phyloP scores from a whole-genome alignment of 805 yeast genomes.

The Metschnikowia similis region DNA sequence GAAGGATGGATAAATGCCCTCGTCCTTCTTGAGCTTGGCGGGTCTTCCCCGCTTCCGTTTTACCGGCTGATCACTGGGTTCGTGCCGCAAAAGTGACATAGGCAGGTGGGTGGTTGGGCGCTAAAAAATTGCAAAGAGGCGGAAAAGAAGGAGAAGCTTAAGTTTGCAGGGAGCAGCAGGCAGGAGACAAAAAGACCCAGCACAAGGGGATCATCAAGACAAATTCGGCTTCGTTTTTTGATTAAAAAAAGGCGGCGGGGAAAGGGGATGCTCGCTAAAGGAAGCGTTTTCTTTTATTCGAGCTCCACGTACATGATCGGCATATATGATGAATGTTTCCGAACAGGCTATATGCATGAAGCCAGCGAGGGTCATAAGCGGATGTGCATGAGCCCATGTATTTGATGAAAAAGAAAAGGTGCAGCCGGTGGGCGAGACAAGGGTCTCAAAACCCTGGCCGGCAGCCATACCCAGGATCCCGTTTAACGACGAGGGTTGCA shows the following conservation, averaged over 20 bases:
- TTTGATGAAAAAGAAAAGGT: not conserved
- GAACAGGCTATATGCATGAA: not conserved
- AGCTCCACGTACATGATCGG: not conserved
- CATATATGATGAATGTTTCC: conserved; percentile 1
- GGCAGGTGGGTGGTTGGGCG: not conserved
- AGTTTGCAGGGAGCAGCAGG: not conserved
- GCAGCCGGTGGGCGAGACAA: not conserved
- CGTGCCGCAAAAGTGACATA: conserved; percentile 1
- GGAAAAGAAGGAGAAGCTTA: not conserved
- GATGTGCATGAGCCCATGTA: not conserved
- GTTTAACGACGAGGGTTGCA: too few species aligned
- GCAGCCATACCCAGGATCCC: too few species aligned
- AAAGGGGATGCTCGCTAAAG: not conserved
- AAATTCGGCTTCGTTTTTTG: not conserved
- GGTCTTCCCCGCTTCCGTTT: conserved; percentile 45
- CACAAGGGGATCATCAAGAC: not conserved
- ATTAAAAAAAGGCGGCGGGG: not conserved
- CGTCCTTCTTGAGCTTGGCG: conserved; percentile 38
- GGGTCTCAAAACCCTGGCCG: too few species aligned
- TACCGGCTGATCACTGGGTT: conserved; percentile 16
- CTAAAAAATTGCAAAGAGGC: not conserved
- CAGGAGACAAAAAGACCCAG: not conserved
- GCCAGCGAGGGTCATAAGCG: not conserved
- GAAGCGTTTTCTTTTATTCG: not conserved
- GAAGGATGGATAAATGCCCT: conserved; percentile 29